A percentile compares a stretch with the other conserved stretches of the same genome.
Conservation (phyloP, 164 flowering plant species). For the Berberis thunbergii region DNA sequence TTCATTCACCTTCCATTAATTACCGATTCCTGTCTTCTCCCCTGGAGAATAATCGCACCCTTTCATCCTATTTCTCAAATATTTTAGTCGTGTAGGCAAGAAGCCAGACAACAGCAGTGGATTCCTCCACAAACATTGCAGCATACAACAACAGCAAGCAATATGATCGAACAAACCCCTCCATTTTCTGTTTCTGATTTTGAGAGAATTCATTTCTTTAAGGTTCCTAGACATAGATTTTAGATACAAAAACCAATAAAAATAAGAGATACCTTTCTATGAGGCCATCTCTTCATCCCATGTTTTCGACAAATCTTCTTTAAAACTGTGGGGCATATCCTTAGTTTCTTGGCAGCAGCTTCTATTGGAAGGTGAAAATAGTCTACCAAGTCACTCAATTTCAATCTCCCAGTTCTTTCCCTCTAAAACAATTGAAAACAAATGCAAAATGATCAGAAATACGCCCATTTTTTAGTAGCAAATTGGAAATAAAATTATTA, state of each 20-base stretch:
- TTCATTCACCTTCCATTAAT: too few relatives aligned
- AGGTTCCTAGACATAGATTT: too few relatives aligned
- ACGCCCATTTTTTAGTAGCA: not conserved
- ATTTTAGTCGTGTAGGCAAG: too few relatives aligned
- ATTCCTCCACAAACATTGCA: too few relatives aligned
- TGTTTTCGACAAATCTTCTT: slow-evolving; percentile 45
- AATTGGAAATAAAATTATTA: not conserved
- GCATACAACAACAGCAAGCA: too few relatives aligned
- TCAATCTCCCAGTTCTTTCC: slow-evolving; percentile 43
- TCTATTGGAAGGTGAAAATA: slow-evolving; percentile 51
- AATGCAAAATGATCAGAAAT: not conserved
- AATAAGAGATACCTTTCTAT: slow-evolving; percentile 40
- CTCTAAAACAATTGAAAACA: slow-evolving; percentile 27
- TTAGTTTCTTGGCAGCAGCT: slow-evolving; percentile 31
- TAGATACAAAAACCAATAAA: not conserved
- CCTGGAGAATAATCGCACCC: too few relatives aligned
- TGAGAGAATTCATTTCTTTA: too few relatives aligned
- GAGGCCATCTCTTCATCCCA: slow-evolving; percentile 47
- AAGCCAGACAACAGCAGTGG: too few relatives aligned
- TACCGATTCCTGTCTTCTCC: too few relatives aligned
- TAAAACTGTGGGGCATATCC: slow-evolving; percentile 42
- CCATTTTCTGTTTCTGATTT: too few relatives aligned
- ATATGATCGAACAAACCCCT: too few relatives aligned
- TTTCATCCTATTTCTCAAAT: too few relatives aligned
- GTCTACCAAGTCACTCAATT: slow-evolving; percentile 27